Conservation (phyloP, 2,329 filamentous ascomycete species). For the Pyrenochaeta sp. region DNA sequence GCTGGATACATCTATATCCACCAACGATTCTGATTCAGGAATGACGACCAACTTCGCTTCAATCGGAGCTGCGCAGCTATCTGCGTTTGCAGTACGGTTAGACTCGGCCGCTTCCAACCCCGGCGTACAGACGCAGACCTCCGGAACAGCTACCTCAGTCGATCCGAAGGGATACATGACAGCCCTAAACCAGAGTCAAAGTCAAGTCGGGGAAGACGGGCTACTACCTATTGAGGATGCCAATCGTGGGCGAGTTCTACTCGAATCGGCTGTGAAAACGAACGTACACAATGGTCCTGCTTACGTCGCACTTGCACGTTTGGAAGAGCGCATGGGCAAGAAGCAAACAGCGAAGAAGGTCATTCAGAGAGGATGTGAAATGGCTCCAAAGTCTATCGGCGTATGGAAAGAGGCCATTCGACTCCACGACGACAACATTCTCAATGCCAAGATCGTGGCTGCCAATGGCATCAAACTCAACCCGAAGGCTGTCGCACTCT, state of each 20-base stretch:
- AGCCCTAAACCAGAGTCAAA: conserved; percentile 81
- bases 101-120: conserved; percentile 85
- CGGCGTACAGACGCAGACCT: conserved; percentile 69
- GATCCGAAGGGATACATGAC: conserved; percentile 97
- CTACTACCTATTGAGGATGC: conserved; percentile 87
- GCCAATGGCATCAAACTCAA: conserved; percentile 93
- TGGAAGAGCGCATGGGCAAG: conserved; percentile 93
- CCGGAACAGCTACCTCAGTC: conserved; percentile 86
- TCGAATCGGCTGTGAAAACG: conserved; percentile 97
- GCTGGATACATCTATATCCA: conserved; percentile 82
- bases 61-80: conserved; percentile 94
- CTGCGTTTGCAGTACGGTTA: conserved; percentile 91
- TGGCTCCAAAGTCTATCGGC: conserved; percentile 93
- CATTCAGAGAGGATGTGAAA: conserved; percentile 85
- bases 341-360: conserved; percentile 87
- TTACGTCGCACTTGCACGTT: conserved; percentile 91
- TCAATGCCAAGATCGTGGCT: conserved; percentile 95
- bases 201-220: too few species aligned
- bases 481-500: conserved; percentile 83
- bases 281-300: conserved; percentile 94
- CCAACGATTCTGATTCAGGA: conserved; percentile 72
- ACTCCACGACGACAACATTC: conserved; percentile 75
- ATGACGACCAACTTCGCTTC: conserved; percentile 98
- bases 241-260: conserved; percentile 86
- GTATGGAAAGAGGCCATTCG: conserved; percentile 96